Evolutionary conservation across 1,139 yeast species (phyloP), one percentile per base, ranked within the genome.

Genomic region (Scheffersomyces titani): DNA sequence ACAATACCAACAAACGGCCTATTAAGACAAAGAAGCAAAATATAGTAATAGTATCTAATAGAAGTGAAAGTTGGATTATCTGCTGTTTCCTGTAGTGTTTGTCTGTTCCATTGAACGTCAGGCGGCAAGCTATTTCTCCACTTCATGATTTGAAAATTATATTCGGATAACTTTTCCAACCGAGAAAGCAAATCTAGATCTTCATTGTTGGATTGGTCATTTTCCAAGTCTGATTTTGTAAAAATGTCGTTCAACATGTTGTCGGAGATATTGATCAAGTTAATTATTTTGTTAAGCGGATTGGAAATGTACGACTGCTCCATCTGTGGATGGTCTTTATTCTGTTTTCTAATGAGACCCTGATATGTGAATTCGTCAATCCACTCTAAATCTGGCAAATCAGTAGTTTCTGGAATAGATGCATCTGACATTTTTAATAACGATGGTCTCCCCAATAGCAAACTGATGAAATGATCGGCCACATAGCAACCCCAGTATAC

Each of bases 401-500:
- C 88, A 55, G 81, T 83, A 4, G 89, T 81, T 62, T 85, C 89
- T 0, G 87, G 86, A 6, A 86, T 84, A 0, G 88, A 79, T 0
- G 89, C 84, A 64, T 86, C 88, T 48, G 82, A 78, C 52, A 82
- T 74, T 61, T 85, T 84, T 57, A 86, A 70, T 2, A 84, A 72
- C 0, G 88, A 81, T 0, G 89, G 88, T 52, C 90, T 69, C 1
- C 90, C 90, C 53, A 86, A 68, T 53, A 86, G 72, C 53, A 86
- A 70, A 66, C 87, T 81, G 30, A 86, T 83, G 62, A 86, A 84
- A 64, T 86, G 88, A 64, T 86, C 90, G 3, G 89, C 88, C 60
- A 86, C 75, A 63, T 83, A 86, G 55, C 87, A 80, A 1, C 90
- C 90, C 90, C 90, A 86, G 65, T 84, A 86, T 9, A 86, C 83